phyloP scores from a whole-genome alignment of 2,329 filamentous ascomycete genomes.

The Aulographum hederae region DNA sequence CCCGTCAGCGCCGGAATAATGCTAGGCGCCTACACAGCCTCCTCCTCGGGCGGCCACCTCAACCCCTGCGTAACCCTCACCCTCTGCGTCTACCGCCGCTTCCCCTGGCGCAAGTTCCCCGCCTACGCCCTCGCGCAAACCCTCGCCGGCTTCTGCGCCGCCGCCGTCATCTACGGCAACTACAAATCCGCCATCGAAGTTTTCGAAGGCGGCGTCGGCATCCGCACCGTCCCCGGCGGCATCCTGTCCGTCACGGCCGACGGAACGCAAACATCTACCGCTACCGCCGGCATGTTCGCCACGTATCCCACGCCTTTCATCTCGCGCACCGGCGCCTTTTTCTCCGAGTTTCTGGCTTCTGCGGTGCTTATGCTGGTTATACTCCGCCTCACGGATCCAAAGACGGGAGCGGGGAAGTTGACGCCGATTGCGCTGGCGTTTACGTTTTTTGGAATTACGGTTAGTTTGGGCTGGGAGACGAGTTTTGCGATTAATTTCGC shows the following conservation, averaged over 20 bases:
- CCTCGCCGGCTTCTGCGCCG: conserved; percentile 11
- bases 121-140: conserved; percentile 9
- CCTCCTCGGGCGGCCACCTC: conserved; percentile 16
- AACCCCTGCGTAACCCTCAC: conserved; percentile 12
- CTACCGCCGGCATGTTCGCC: conserved; percentile 3
- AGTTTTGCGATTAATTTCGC: conserved; percentile 3
- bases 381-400: conserved; percentile 1
- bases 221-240: conserved; percentile 1
- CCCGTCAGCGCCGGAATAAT: conserved; percentile 3
- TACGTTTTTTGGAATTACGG: conserved; percentile 3
- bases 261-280: neutral
- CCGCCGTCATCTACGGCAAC: conserved; percentile 10
- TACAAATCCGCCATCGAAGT: conserved; percentile 6
- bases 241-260: too few species aligned
- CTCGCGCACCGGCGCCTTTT: conserved; percentile 2
- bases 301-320: conserved; percentile 3
- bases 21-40: conserved; percentile 10
- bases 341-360: conserved; percentile 2
- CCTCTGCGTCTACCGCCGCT: conserved; percentile 7
- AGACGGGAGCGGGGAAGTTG: conserved; percentile 1
- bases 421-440: conserved; percentile 1
- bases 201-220: conserved; percentile 1
- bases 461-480: conserved; percentile 4
- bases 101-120: conserved; percentile 8
- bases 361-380: conserved; percentile 4